Evolutionary conservation across 2,329 filamentous ascomycete species (phyloP), one percentile per base, ranked within the genome.

Genomic region (Diaporthe velutina): DNA sequence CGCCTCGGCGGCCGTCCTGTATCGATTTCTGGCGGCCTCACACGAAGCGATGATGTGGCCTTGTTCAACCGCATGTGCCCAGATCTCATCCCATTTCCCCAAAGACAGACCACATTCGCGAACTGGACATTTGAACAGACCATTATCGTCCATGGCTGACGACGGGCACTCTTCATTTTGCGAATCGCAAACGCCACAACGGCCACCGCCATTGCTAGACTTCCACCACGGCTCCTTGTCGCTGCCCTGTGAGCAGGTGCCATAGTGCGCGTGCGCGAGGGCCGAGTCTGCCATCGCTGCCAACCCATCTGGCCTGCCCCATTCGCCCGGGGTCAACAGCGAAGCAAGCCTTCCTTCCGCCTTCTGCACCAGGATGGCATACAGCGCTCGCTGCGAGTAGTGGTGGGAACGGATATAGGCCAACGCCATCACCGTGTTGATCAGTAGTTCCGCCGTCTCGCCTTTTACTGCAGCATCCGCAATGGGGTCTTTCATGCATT

Each of bases 1-100:
- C n/a, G n/a, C n/a, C n/a, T n/a, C n/a, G n/a, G n/a, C n/a, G n/a
- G n/a, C n/a, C n/a, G n/a, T n/a, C n/a, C n/a, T n/a, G n/a, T n/a
- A 70, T 15, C 25, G 3, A 12, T 33, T 3, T 22, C 8, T 42
- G 40, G 67, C 52, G 35, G 19, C 25, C 38, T 25, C 35, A n/a
- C 67, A 70, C 4, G 67, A 70, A n/a, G n/a, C 10, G 52, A 45
- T 9, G 35, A 70, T 70, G 28, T 70, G 67, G 10, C 52, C 67
- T 42, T 58, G 8, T 15, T 70, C 52, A 10, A 58, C 28, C 1
- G 13, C 67, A 17, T 70, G 67, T 12, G 67, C 15, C 67, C 67
- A 70, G 52, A 70, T 58, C 3, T 10, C 17, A 9, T n/a, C 38
- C 67, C 67, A 58, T 4, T 30, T 5, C 0, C 12, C 40, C 13